A percentile compares a stretch with the other conserved stretches of the same genome.
phyloP scores from a whole-genome alignment of 2,329 filamentous ascomycete species.

The Sporothrix curviconia region DNA sequence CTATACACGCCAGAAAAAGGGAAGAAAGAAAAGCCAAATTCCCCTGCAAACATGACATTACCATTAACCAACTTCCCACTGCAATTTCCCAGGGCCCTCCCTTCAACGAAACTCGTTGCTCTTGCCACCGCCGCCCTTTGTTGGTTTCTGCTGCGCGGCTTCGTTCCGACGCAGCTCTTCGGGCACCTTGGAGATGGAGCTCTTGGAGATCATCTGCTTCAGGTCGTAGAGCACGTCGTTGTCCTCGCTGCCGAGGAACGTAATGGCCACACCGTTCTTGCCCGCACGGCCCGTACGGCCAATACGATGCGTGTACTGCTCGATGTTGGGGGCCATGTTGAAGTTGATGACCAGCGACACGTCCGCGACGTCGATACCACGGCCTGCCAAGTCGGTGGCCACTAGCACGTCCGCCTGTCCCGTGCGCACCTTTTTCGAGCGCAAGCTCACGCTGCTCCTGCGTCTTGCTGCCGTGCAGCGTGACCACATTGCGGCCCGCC shows the following conservation, averaged over 20 bases:
- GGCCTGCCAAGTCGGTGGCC: slow-evolving; percentile 87
- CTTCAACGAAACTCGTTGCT: not conserved
- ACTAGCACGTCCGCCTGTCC: slow-evolving; percentile 82
- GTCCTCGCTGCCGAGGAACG: slow-evolving; percentile 89
- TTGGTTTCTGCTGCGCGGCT: slow-evolving; percentile 76
- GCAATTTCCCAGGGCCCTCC: too few relatives aligned
- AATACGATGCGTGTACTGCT: slow-evolving; percentile 93
- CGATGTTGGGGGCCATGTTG: slow-evolving; percentile 93
- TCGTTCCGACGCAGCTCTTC: slow-evolving; percentile 88
- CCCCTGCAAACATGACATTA: too few relatives aligned
- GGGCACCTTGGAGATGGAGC: slow-evolving; percentile 76
- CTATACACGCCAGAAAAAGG: too few relatives aligned
- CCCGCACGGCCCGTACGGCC: slow-evolving; percentile 95
- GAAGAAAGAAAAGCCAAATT: too few relatives aligned
- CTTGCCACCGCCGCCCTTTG: slow-evolving; percentile 17
- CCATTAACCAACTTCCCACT: too few relatives aligned
- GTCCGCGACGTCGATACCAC: slow-evolving; percentile 96
- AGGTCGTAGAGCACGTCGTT: slow-evolving; percentile 86
- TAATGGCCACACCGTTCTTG: slow-evolving; percentile 93
- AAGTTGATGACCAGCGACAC: slow-evolving; percentile 95
- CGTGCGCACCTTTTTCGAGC: slow-evolving; percentile 71
- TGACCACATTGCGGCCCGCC: slow-evolving; percentile 86
- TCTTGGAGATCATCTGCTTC: slow-evolving; percentile 92
- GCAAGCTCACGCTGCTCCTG: slow-evolving; percentile 97
- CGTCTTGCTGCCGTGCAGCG: slow-evolving; percentile 90